These are phyloP conservation scores for Takashimella koratensis DNA, from an alignment of 1,284 basidiomycete genomes.

Conservation along the genomic window DNA sequence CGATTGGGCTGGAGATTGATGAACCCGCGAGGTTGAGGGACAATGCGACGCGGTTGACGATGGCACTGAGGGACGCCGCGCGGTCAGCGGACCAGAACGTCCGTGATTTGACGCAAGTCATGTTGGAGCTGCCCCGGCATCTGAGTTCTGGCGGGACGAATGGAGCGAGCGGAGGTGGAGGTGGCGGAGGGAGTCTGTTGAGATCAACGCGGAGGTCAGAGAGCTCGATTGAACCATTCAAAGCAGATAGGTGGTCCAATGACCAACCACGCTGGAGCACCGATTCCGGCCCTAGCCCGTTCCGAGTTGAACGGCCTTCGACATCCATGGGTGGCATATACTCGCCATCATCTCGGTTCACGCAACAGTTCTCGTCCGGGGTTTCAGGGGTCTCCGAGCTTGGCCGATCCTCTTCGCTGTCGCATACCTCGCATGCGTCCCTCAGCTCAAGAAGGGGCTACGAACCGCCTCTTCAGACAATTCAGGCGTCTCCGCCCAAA, in stretches of 20 bases:
- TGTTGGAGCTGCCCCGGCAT: slow-evolving; percentile 33
- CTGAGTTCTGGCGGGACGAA: slow-evolving; percentile 2
- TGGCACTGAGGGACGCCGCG: slow-evolving; percentile 31
- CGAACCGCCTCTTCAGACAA: slow-evolving; percentile 9
- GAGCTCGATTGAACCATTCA: slow-evolving; percentile 12
- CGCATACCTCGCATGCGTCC: background rate
- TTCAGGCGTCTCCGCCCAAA: slow-evolving; percentile 15
- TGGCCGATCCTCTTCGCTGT: background rate
- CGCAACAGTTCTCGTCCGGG: background rate
- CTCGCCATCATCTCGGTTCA: slow-evolving; percentile 8
- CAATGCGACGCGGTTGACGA: slow-evolving; percentile 21
- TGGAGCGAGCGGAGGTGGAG: background rate
- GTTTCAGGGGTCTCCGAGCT: background rate
- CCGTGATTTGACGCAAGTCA: slow-evolving; percentile 36
- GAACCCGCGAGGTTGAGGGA: slow-evolving; percentile 18
- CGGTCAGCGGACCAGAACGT: slow-evolving; percentile 36
- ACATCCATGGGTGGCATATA: slow-evolving; percentile 15
- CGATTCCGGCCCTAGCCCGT: slow-evolving; percentile 2
- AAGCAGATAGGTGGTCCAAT: slow-evolving; percentile 6
- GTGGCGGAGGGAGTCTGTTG: slow-evolving; percentile 9
- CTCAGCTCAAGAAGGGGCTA: background rate
- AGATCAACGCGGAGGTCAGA: slow-evolving; percentile 5
- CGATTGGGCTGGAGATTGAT: slow-evolving; percentile 24
- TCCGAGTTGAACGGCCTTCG: slow-evolving; percentile 4
- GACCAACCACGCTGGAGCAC: slow-evolving; percentile 11